Evolutionary conservation across 371 early-diverging fungal genomes (phyloP), one percentile per base, ranked within the genome.

Genomic region (Syncephalastrum sp.): DNA sequence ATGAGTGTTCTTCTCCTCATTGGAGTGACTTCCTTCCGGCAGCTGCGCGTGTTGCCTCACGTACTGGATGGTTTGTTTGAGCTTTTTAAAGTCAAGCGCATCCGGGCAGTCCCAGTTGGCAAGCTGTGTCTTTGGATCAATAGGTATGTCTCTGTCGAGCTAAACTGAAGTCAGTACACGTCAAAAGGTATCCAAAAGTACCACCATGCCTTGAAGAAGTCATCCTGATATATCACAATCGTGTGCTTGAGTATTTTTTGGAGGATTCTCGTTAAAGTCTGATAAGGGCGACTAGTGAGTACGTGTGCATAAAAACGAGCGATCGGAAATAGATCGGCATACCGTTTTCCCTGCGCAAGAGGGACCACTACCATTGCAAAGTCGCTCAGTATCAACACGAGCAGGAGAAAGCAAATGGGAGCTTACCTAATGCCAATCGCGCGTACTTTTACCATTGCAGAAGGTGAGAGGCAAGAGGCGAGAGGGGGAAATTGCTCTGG

Each of bases 101-200:
- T 79, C 87, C 8, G 92, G 92, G 43, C 89, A 91, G 67, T 95
- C 95, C 95, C 94, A 95, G 63, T 95, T 88, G 47, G 72, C 77
- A 1, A 86, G 63, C 1, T 86, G 84, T 4, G 87, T 82, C 29
- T 68, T 67, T 4, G 71, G 63, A 67, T 90, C 79, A 1, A 86
- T 56, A 6, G 93, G 94, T 15, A 95, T 82, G 12, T 87, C 72
- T 41, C 49, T 59, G 42, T 88, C 87, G 1, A 82, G 68, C 86
- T 84, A 27, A 47, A 17, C 25, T 25, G 16, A 49, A 24, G 13
- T 53, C 17, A 10, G 13, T 12, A 17, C 7, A 14, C n/a, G 42
- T 21, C 0, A 5, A 12, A 50, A 10, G 13, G 45, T 25, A 13
- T n/a, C 42, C 7, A 2, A 21, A 7, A 23, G 54, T 47, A 2